These are phyloP conservation scores for Boletus tomentosulus DNA, from an alignment of 768 basidiomycete genomes.

Conservation along the genomic window DNA sequence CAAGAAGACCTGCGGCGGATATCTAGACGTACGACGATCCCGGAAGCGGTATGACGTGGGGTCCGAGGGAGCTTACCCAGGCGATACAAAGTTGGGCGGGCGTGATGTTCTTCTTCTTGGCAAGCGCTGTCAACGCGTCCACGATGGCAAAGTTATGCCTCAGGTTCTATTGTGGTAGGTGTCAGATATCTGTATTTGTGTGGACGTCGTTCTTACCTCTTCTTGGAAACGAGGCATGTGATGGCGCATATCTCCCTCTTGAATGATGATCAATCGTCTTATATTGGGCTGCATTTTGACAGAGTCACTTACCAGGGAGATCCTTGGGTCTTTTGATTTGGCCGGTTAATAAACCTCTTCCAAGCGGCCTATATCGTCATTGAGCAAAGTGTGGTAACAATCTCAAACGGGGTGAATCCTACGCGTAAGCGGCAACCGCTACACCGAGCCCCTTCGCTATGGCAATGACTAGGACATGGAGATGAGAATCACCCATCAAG, in stretches of 20 bases:
- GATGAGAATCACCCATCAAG: neutral
- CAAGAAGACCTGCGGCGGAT: neutral
- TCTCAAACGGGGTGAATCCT: constrained; percentile 11
- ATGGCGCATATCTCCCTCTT: constrained; percentile 40
- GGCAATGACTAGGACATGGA: constrained; percentile 38
- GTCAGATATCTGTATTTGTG: neutral
- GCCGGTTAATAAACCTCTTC: constrained; percentile 51
- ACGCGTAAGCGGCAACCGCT: constrained; percentile 58
- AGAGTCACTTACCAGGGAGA: constrained; percentile 23
- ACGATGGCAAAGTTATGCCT: constrained; percentile 43
- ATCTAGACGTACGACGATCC: constrained; percentile 38
- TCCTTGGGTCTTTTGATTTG: constrained; percentile 39
- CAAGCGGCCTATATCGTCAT: constrained; percentile 41
- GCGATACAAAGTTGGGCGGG: constrained; percentile 42
- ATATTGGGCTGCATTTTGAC: neutral
- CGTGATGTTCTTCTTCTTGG: constrained; percentile 39
- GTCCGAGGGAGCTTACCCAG: constrained; percentile 39
- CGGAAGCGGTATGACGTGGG: constrained; percentile 47
- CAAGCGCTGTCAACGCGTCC: constrained; percentile 38
- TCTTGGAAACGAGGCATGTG: constrained; percentile 42
- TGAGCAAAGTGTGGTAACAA: neutral
- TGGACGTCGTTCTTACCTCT: constrained; percentile 26
- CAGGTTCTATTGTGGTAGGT: constrained; percentile 26
- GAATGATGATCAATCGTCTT: neutral
- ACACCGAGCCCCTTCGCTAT: constrained; percentile 53